Conservation (phyloP, 306 rosid genomes). For the Glycine latifolia region DNA sequence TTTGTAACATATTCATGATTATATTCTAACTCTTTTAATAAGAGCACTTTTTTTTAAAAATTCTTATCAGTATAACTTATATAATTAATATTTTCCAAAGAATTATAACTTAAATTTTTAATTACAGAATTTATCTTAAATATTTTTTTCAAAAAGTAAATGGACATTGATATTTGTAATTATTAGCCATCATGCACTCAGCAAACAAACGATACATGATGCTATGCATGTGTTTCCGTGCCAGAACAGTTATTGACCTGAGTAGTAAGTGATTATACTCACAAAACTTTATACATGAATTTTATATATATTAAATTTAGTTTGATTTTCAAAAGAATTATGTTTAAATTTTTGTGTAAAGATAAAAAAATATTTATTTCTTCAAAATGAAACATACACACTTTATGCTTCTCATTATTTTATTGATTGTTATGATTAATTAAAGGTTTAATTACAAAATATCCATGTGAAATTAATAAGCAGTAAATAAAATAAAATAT, state of each 20-base stretch:
- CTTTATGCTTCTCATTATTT: not conserved
- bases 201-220: conserved; percentile 46
- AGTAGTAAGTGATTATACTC: too few relatives aligned
- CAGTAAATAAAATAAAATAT: too few relatives aligned
- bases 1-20: too few relatives aligned
- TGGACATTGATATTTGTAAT: conserved; percentile 34
- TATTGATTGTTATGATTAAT: not conserved
- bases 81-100: too few relatives aligned
- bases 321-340: not conserved
- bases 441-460: too few relatives aligned
- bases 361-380: not conserved
- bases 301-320: not conserved
- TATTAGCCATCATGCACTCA: conserved; percentile 47
- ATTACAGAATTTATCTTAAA: too few relatives aligned
- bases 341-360: not conserved
- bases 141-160: not conserved
- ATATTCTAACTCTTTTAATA: not conserved
- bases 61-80: not conserved
- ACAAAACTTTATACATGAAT: not conserved
- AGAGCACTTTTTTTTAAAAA: too few relatives aligned
- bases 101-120: too few relatives aligned
- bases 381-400: not conserved
- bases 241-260: not conserved
- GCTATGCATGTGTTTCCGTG: conserved; percentile 11
- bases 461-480: too few relatives aligned